Conservation (phyloP, 148 eudicot genomes). For the Cornus kousa region DNA sequence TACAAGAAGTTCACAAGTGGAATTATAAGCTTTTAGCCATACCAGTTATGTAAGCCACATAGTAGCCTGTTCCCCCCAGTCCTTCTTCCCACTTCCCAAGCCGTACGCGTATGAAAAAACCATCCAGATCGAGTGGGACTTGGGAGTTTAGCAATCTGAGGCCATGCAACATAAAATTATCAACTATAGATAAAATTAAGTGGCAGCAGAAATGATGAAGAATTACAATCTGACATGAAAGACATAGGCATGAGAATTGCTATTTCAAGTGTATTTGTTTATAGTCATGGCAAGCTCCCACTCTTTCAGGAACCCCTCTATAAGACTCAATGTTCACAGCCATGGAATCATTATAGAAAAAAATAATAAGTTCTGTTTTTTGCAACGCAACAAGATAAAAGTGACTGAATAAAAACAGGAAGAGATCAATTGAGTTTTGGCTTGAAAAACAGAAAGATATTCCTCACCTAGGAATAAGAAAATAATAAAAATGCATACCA, state of each 20-base stretch:
- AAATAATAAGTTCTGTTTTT: too few relatives aligned
- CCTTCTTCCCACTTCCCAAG: constrained; percentile 46
- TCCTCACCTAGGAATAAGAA: background rate
- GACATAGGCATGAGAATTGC: background rate
- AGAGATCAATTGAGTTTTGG: background rate
- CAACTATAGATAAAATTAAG: background rate
- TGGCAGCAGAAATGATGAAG: background rate
- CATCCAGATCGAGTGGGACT: constrained; percentile 34
- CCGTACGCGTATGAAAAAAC: constrained; percentile 62
- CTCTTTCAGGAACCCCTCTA: background rate
- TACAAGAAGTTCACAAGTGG: background rate
- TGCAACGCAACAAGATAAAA: background rate
- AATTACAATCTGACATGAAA: background rate
- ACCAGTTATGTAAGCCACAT: constrained; percentile 64
- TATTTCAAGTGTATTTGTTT: background rate
- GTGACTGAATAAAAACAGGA: background rate
- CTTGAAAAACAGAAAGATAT: background rate
- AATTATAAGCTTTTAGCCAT: background rate
- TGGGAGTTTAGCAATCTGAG: constrained; percentile 57
- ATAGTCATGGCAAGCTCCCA: background rate
- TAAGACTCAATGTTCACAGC: background rate
- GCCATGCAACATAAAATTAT: background rate
- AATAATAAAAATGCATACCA: background rate
- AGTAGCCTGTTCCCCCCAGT: constrained; percentile 51
- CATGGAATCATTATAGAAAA: background rate